Percentiles rank a stretch among this genome's conserved stretches.
Evolutionary conservation across 2,329 filamentous ascomycete species (phyloP).

Genomic region (Aspergillus sojae): DNA sequence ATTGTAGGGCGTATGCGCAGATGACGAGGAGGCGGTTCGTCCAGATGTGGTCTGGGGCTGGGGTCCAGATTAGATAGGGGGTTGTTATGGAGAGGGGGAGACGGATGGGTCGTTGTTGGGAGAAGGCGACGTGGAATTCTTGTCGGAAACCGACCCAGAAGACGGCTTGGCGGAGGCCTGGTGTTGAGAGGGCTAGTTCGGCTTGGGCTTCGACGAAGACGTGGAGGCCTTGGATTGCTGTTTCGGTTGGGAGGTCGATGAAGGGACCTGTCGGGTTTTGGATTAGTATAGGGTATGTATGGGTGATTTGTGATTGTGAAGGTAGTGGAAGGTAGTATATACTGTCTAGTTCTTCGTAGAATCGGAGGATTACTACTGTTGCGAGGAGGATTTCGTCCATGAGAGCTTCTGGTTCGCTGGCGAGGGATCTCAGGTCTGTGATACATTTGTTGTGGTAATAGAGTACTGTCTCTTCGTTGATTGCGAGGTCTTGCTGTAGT

Average conservation of each 20-base stretch:
- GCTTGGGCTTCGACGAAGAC: background rate
- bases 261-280: background rate
- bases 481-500: background rate
- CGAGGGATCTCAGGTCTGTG: background rate
- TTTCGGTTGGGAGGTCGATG: background rate
- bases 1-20: conserved; percentile 63
- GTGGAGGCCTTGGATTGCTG: background rate
- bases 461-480: background rate
- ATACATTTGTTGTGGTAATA: background rate
- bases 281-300: background rate
- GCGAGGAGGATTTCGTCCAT: conserved; percentile 33
- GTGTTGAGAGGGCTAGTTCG: background rate
- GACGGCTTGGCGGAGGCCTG: conserved; percentile 14
- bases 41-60: conserved; percentile 24
- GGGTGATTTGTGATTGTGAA: background rate
- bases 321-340: too few relatives aligned
- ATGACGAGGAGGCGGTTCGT: conserved; percentile 62
- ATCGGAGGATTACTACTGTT: conserved; percentile 44
- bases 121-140: conserved; percentile 50
- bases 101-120: conserved; percentile 37
- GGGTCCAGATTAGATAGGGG: background rate
- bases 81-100: background rate
- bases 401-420: conserved; percentile 5
- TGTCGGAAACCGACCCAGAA: conserved; percentile 40
- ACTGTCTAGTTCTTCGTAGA: conserved; percentile 46